Evolutionary conservation across 345 rosid genomes (phyloP), one percentile per base, ranked within the genome.

Genomic region (Lumnitzera littorea): DNA sequence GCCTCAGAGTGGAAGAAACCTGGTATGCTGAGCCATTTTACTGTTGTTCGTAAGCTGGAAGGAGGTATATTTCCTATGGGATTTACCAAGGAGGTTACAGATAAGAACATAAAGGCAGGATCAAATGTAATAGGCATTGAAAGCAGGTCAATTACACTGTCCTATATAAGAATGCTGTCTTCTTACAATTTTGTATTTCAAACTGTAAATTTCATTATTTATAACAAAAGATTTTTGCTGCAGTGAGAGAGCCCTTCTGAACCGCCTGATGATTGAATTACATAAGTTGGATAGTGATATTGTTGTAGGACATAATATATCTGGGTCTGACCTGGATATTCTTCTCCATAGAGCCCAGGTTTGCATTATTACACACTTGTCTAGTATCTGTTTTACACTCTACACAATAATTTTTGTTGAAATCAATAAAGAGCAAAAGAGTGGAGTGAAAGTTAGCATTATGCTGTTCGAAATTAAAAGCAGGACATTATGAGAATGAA

Each of bases 301-400:
- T 83, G 90, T 94, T 59, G 85, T 90, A 57, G 99, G 99, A 29
- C 99, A 94, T 77, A 94, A 94, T 68, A 76, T 90, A 80, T 94
- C 99, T 73, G 95, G 99, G 56, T 94, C 88, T 84, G 99, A 94
- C 77, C 80, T 94, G 72, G 95, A 90, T 73, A 90, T 94, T 70
- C 91, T 94, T 68, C 91, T 94, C 46, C 91, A 90, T 58, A 84
- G 99, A 80, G 78, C 89, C 50, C 95, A 90, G 95, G 99, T 87
- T 60, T 54, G 74, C 56, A 54, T 69, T 46, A 51, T 48, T 36
- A 36, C 11, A 36, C 11, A 9, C 43, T 36, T 36, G 7, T 36
- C 43, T 5, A 4, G 7, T 36, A 36, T 36, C 69, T 20, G 11
- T 53, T 53, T 24, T 24, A 0, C 43, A 36, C 0, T 59, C 48